phyloP scores from a whole-genome alignment of 176 grass and related monocot genomes.

The Secale cereale region DNA sequence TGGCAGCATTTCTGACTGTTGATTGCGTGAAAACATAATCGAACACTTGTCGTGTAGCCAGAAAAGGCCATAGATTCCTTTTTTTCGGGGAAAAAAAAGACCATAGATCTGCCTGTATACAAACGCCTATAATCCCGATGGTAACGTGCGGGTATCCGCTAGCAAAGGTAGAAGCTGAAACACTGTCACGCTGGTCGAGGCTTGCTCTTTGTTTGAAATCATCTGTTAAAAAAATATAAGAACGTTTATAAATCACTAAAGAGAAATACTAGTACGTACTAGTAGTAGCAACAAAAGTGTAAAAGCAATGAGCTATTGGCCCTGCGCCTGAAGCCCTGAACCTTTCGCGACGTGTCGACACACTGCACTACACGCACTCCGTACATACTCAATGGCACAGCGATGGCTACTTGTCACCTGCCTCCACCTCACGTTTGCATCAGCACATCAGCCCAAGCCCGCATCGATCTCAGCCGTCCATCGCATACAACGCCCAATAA shows the following conservation, averaged over 20 bases:
- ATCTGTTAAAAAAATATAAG: too few species aligned
- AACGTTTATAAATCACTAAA: too few species aligned
- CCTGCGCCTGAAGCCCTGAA: neutral
- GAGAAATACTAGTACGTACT: too few species aligned
- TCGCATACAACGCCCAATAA: neutral
- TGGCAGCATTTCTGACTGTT: too few species aligned
- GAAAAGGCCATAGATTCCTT: too few species aligned
- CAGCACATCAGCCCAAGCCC: neutral
- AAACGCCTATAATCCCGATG: neutral
- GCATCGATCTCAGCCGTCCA: constrained; percentile 19
- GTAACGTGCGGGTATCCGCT: neutral
- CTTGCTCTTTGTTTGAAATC: neutral
- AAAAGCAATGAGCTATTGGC: neutral
- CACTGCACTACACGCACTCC: neutral
- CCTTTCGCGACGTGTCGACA: neutral
- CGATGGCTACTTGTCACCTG: constrained; percentile 27
- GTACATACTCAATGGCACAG: constrained; percentile 7
- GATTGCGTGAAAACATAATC: too few species aligned
- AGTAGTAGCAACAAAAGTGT: too few species aligned
- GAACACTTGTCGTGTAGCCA: too few species aligned
- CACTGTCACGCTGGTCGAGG: neutral
- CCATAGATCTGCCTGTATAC: neutral
- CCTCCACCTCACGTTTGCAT: constrained; percentile 21
- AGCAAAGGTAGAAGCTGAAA: neutral
- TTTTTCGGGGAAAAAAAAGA: too few species aligned